These are phyloP conservation scores for Earliella scabrosa DNA, from an alignment of 1,284 basidiomycete genomes.

Conservation along the genomic window DNA sequence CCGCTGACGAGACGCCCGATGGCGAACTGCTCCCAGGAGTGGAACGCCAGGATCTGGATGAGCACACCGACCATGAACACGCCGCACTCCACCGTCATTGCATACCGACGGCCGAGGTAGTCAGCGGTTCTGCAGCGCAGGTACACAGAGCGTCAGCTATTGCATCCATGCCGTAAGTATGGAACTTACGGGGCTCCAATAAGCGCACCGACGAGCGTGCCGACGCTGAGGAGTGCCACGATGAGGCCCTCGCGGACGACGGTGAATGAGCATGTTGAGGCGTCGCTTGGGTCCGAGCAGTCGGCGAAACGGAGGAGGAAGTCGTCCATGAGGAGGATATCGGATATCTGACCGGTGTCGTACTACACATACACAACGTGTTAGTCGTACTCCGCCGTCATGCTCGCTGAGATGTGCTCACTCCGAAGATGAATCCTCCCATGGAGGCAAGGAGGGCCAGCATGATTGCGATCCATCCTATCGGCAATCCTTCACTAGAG, in stretches of 20 bases:
- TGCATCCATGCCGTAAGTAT: background rate
- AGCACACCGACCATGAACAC: constrained; percentile 76
- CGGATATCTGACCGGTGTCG: constrained; percentile 81
- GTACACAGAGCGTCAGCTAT: background rate
- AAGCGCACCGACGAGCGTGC: constrained; percentile 65
- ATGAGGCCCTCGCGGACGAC: constrained; percentile 65
- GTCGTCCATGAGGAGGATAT: constrained; percentile 78
- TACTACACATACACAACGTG: constrained; percentile 39
- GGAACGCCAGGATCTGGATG: constrained; percentile 56
- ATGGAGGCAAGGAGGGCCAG: constrained; percentile 75
- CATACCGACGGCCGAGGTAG: constrained; percentile 66
- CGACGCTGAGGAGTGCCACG: constrained; percentile 70
- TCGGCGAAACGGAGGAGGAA: constrained; percentile 68
- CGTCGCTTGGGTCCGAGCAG: constrained; percentile 45
- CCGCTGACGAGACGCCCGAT: constrained; percentile 76
- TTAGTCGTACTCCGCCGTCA: background rate
- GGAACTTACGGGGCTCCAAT: constrained; percentile 59
- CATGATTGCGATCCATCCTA: constrained; percentile 65
- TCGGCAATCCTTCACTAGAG: constrained; percentile 47
- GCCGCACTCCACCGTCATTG: constrained; percentile 71
- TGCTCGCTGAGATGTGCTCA: constrained; percentile 22
- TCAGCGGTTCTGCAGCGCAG: constrained; percentile 55
- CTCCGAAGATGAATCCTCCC: constrained; percentile 80
- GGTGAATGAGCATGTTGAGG: constrained; percentile 52
- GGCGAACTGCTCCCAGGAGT: constrained; percentile 65